Evolutionary conservation across 179 eudicot species (phyloP), one percentile per base, ranked within the genome.

Genomic region (Silene coronaria): DNA sequence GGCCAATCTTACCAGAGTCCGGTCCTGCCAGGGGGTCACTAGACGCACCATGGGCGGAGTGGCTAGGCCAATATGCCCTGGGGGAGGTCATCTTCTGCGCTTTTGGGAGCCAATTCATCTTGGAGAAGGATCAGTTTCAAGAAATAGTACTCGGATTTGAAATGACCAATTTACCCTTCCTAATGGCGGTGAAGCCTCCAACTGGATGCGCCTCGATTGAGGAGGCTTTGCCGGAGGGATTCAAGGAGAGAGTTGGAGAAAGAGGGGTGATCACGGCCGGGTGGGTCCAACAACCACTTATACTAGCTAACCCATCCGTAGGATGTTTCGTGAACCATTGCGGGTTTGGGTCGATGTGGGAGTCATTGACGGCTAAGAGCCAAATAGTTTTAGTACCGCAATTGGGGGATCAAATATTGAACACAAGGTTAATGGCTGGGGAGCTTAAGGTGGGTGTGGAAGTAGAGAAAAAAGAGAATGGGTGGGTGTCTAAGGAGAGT

Each of bases 311-410:
- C 63, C 78, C 78, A 5, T 85, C 97, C 1, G 85, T 91, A 2
- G 95, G 92, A 67, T 91, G 97, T 65, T 90, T 91, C 51, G 91
- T 90, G 81, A 90, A 76, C 77, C 92, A 90, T 53, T 87, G 92
- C 74, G 95, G 97, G 66, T 88, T 88, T 48, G 97, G 97, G n/a
- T 87, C 95, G 0, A 88, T 91, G 97, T 91, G 97, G 97, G 97
- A 91, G 84, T 72, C 86, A 1, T 45, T 91, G 64, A 77, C 78
- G 81, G 82, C 89, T 12, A 77, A 80, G 6, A 27, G 81, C n/a
- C 89, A 86, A 77, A 85, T 90, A 2, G 97, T 90, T 71, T 74
- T 90, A 58, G 83, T 90, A 13, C 95, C 97, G 1, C 87, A 88
- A 5, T 30, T 88, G 16, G 91, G 82, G 12, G 97, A 91, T 73